Evolutionary conservation across 768 basidiomycete genomes (phyloP).

Genomic region (Hydnomerulius pinastri): DNA sequence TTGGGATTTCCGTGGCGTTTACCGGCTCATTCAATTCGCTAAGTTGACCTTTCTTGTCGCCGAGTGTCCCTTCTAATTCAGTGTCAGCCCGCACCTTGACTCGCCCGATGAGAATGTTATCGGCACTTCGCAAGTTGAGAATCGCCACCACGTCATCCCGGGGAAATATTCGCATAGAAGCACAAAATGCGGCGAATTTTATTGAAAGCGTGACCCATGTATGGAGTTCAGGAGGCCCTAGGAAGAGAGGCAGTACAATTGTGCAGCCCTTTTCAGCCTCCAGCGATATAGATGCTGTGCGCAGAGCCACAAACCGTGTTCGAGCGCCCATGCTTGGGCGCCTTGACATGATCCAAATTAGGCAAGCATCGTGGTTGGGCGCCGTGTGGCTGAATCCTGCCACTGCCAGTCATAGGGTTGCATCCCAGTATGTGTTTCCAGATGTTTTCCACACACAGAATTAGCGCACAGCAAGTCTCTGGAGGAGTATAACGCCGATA

Average conservation of each 20-base stretch:
- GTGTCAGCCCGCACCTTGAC: not conserved
- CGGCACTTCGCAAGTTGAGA: constrained; percentile 6
- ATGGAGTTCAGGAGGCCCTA: not conserved
- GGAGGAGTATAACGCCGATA: not conserved
- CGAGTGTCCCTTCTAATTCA: not conserved
- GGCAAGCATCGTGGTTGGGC: constrained; percentile 9
- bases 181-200: constrained; percentile 11
- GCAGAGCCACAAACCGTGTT: constrained; percentile 4
- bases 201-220: not conserved
- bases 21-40: not conserved
- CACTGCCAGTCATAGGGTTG: not conserved
- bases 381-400: not conserved
- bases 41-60: not conserved
- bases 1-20: not conserved
- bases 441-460: not conserved
- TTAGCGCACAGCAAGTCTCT: too few relatives aligned
- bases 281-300: constrained; percentile 19
- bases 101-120: not conserved
- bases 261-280: constrained; percentile 7
- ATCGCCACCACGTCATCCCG: constrained; percentile 11
- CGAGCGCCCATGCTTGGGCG: too few relatives aligned
- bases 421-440: not conserved
- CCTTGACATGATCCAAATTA: constrained; percentile 9
- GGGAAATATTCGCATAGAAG: constrained; percentile 6
- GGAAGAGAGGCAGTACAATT: constrained; percentile 15